phyloP scores from a whole-genome alignment of 352 stramenopile species.

The Pythium grandisporangium region DNA sequence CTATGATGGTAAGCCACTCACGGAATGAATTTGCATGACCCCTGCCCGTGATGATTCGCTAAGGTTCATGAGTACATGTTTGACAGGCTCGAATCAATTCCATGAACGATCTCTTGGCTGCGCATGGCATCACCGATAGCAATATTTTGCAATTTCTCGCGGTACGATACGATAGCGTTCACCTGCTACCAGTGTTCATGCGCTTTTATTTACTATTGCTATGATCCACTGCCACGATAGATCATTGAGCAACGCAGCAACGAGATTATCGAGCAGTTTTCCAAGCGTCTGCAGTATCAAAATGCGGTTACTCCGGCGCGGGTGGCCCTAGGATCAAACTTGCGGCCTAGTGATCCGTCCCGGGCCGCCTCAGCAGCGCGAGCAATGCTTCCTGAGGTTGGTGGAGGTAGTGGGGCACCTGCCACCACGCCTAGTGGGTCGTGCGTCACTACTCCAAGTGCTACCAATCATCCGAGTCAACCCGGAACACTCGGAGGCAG shows the following conservation, averaged over 20 bases:
- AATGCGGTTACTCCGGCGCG: constrained; percentile 45
- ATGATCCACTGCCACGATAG: constrained; percentile 12
- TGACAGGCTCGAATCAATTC: constrained; percentile 68
- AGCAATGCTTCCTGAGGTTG: constrained; percentile 31
- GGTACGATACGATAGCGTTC: no score
- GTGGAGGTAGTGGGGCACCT: not conserved
- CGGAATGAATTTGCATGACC: no score
- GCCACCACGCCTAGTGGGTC: not conserved
- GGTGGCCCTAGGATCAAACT: constrained; percentile 46
- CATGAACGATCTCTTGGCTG: constrained; percentile 74
- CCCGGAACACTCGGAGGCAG: not conserved
- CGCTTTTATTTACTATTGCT: not conserved
- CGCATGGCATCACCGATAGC: constrained; percentile 69
- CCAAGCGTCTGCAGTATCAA: constrained; percentile 51
- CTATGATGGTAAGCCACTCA: constrained; percentile 38
- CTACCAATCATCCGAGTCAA: not conserved
- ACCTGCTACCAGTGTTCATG: no score
- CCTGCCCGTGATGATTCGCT: no score
- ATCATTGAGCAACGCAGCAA: constrained; percentile 80
- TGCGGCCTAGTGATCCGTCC: constrained; percentile 56
- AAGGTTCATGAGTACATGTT: no score
- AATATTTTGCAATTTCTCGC: constrained; percentile 80
- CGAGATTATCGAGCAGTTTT: constrained; percentile 75
- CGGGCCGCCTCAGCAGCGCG: constrained; percentile 38
- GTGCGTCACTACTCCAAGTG: constrained; percentile 7